A percentile compares a stretch with the other conserved stretches of the same genome.
Evolutionary conservation across 2,329 filamentous ascomycete species (phyloP).

Genomic region (Diaporthe velutina): DNA sequence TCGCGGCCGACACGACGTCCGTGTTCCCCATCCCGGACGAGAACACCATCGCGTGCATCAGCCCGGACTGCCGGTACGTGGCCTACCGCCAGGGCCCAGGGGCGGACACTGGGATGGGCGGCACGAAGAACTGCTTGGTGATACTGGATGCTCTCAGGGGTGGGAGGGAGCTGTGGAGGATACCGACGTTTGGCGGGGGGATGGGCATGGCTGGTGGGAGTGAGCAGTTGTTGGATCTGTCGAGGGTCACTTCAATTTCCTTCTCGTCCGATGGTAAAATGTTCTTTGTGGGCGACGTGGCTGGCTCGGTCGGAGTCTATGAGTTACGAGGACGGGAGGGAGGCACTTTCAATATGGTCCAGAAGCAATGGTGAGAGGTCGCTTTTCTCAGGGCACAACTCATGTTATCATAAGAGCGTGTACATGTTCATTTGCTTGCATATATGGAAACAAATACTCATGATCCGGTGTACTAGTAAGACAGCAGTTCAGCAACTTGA

Average conservation of each 20-base stretch:
- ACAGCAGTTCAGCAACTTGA: neutral
- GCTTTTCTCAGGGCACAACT: no score
- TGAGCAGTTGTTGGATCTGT: constrained; percentile 50
- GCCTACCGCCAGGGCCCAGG: constrained; percentile 51
- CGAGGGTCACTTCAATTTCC: constrained; percentile 51
- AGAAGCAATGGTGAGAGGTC: neutral
- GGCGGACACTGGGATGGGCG: constrained; percentile 25
- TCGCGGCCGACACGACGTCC: constrained; percentile 50
- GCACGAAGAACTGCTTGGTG: constrained; percentile 43
- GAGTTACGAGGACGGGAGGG: constrained; percentile 46
- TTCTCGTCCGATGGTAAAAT: constrained; percentile 54
- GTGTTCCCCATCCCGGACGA: constrained; percentile 56
- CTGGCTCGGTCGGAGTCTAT: constrained; percentile 53
- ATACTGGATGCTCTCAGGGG: constrained; percentile 52
- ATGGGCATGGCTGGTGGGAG: constrained; percentile 46
- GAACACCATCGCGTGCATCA: constrained; percentile 50
- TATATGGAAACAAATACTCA: neutral
- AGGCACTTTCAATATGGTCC: neutral
- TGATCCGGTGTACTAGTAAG: neutral
- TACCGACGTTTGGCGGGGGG: constrained; percentile 44
- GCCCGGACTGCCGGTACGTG: constrained; percentile 55
- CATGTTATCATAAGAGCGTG: neutral
- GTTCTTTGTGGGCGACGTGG: constrained; percentile 51
- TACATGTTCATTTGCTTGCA: neutral
- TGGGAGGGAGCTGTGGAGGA: constrained; percentile 54